A percentile compares a stretch with the other conserved stretches of the same genome.
phyloP scores from a whole-genome alignment of 768 basidiomycete species.

The Flagelloscypha sp. region DNA sequence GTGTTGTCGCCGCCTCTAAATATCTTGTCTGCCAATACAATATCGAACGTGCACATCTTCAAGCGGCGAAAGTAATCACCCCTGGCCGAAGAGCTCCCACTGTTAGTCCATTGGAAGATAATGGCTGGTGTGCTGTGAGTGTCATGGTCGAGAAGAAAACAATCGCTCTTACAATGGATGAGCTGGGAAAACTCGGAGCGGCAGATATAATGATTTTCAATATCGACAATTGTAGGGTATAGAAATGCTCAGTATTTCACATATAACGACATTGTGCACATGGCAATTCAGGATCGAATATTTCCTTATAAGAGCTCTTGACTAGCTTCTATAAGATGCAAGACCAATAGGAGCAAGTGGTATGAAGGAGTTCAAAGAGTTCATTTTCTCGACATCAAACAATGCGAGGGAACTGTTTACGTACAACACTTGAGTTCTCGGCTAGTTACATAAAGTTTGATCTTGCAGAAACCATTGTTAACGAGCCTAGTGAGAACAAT shows the following conservation, averaged over 20 bases:
- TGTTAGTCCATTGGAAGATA: slow-evolving; percentile 72
- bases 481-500: no score
- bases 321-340: no score
- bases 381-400: no score
- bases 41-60: slow-evolving; percentile 56
- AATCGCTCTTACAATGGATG: slow-evolving; percentile 82
- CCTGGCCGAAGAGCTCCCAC: slow-evolving; percentile 90
- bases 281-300: no score
- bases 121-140: slow-evolving; percentile 87
- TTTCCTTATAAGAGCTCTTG: neutral
- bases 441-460: no score
- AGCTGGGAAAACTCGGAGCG: slow-evolving; percentile 73
- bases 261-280: slow-evolving; percentile 10
- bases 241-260: slow-evolving; percentile 11
- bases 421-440: no score
- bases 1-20: slow-evolving; percentile 80
- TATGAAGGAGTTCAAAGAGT: no score
- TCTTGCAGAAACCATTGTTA: no score
- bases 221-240: slow-evolving; percentile 91
- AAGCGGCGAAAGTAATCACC: slow-evolving; percentile 60
- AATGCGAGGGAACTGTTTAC: no score
- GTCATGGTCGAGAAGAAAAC: slow-evolving; percentile 84
- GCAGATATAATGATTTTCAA: slow-evolving; percentile 87
- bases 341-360: no score
- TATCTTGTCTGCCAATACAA: slow-evolving; percentile 94